These are phyloP conservation scores for Xylariaceae sp. DNA, from an alignment of 2,329 filamentous ascomycete genomes.

Conservation along the genomic window DNA sequence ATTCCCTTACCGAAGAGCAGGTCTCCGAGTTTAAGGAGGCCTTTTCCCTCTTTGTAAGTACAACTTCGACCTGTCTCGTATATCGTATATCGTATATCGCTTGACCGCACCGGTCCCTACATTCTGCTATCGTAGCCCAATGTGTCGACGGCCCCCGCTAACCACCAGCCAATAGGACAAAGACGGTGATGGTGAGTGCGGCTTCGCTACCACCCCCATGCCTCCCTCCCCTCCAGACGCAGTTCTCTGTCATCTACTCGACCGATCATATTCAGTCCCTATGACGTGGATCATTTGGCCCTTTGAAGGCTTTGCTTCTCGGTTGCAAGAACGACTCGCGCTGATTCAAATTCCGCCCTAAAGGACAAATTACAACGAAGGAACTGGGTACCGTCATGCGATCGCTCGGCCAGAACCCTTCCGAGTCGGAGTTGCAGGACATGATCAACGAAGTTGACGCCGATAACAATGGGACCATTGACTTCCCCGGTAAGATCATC, in stretches of 20 bases:
- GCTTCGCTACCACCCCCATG: not conserved
- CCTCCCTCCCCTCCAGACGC: not conserved
- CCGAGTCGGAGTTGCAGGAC: conserved; percentile 83
- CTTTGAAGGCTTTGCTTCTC: not conserved
- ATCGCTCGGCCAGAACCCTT: conserved; percentile 83
- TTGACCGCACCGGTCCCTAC: not conserved
- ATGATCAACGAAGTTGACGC: conserved; percentile 94
- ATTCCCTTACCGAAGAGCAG: conserved; percentile 98
- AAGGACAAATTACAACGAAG: conserved; percentile 88
- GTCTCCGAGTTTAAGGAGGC: conserved; percentile 99
- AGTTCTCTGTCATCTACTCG: not conserved
- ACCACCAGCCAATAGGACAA: conserved; percentile 58
- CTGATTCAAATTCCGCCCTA: conserved; percentile 1
- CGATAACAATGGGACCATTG: conserved; percentile 89
- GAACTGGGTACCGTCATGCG: conserved; percentile 87
- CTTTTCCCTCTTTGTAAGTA: conserved; percentile 97
- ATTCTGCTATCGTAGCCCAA: not conserved
- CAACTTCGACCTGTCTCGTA: not conserved
- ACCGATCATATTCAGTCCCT: not conserved
- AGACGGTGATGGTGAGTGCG: conserved; percentile 75
- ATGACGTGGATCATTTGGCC: not conserved
- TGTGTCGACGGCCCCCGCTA: conserved; percentile 15
- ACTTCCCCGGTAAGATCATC: conserved; percentile 68
- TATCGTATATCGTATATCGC: not conserved
- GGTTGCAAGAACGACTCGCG: conserved; percentile 12